These are phyloP conservation scores for Helichrysum umbraculigerum DNA, from an alignment of 129 eudicot species.

Conservation along the genomic window DNA sequence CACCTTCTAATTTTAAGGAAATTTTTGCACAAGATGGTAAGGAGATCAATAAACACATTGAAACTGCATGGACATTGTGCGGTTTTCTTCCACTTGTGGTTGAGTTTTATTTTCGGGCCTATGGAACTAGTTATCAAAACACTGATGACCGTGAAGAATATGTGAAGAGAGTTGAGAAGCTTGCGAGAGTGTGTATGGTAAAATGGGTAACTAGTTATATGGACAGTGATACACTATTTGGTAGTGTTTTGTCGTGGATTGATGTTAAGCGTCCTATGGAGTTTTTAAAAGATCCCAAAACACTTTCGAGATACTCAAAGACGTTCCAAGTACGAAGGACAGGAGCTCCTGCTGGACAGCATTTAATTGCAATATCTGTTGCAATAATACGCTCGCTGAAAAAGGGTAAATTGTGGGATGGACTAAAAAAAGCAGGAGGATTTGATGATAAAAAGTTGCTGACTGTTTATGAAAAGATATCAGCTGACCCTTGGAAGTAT, in stretches of 20 bases:
- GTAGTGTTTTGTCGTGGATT: neutral
- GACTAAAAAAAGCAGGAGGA: too few species aligned
- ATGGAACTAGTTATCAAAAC: neutral
- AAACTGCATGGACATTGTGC: neutral
- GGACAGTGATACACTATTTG: neutral
- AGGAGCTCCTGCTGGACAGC: too few species aligned
- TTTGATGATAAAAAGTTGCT: neutral
- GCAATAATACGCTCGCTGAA: too few species aligned
- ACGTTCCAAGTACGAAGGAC: too few species aligned
- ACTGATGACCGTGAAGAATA: neutral
- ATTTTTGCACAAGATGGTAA: neutral
- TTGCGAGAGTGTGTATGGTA: neutral
- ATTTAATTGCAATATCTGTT: too few species aligned
- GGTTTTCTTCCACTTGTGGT: neutral
- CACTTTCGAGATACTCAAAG: too few species aligned
- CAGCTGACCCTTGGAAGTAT: constrained; percentile 4
- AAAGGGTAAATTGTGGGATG: too few species aligned
- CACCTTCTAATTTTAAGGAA: neutral
- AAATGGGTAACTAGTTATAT: neutral
- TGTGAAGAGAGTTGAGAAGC: neutral
- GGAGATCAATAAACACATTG: neutral
- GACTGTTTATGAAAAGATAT: neutral
- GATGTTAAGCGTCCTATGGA: constrained; percentile 17
- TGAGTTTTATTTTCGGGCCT: neutral
- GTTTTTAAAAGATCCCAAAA: neutral